Base-by-base conservation (phyloP, 768 basidiomycete species). In the Boletus rubropictus region DNA sequence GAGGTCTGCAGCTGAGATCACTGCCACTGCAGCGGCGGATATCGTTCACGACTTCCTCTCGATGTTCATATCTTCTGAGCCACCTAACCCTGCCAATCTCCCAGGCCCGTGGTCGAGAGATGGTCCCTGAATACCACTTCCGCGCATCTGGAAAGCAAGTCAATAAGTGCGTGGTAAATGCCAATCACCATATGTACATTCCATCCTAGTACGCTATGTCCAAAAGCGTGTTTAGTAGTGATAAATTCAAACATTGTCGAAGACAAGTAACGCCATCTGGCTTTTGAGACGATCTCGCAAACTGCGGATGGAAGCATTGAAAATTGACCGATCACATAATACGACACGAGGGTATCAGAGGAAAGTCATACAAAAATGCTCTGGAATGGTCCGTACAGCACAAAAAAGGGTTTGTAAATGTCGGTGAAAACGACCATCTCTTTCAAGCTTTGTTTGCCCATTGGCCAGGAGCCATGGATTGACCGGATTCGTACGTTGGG, bases 401-500 rank as follows among this genome's bases (percentile, higher is more conserved):
- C 11, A 46, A 41, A 21, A 46, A 21, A n/a, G 20, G 4, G 24
- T 36, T 36, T 35, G 4, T 22, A 17, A 22, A 18, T 18, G 29
- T 35, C 21, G 32, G 24, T 14, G 32, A 27, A 22, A 31, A 18
- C 5, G 3, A 15, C n/a, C n/a, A 15, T 28, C 42, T 49, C 34
- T 24, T 14, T 64, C 51, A 66, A 17, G 38, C 34, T 27, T 58
- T 73, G 56, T 72, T 73, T 40, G 75, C 76, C 82, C 81, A 83
- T 43, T 72, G 72, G 18, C 78, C 80, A 37, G 74, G 67, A 24
- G 72, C 56, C 46, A 70, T 70, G 18, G 77, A 67, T 21, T 69
- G 59, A 17, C 77, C 78, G 14, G 71, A 69, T 22, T 88, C 85
- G 58, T 89, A 89, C 42, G 66, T 71, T 24, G 86, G 86, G 12